Evolutionary conservation across 352 stramenopile genomes (phyloP).

Genomic region (Globisporangium splendens): DNA sequence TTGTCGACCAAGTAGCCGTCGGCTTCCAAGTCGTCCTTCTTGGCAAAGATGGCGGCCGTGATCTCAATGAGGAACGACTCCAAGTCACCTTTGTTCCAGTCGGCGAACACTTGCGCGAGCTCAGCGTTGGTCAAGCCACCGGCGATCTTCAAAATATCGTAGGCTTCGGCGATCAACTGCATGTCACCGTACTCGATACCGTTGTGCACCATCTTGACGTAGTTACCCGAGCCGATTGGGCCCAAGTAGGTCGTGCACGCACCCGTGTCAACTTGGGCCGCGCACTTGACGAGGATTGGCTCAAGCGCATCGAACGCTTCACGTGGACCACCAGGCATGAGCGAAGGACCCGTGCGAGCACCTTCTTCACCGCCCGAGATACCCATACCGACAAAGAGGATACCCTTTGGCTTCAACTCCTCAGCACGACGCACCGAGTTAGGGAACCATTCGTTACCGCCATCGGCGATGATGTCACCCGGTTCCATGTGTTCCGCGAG

Average conservation of each 20-base stretch:
- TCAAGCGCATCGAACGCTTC: conserved; percentile 96
- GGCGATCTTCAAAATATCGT: conserved; percentile 95
- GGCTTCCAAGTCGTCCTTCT: conserved; percentile 94
- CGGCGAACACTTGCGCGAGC: conserved; percentile 90
- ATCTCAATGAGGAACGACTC: conserved; percentile 99
- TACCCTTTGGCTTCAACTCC: conserved; percentile 93
- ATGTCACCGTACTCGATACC: conserved; percentile 99
- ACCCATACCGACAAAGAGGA: conserved; percentile 98
- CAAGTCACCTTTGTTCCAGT: conserved; percentile 98
- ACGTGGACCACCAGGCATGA: conserved; percentile 97
- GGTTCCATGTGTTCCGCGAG: conserved; percentile 87
- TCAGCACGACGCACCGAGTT: conserved; percentile 94
- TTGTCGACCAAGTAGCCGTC: conserved; percentile 92
- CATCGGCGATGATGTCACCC: conserved; percentile 98
- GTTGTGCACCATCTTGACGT: conserved; percentile 99
- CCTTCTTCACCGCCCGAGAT: conserved; percentile 98
- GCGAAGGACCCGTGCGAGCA: conserved; percentile 95
- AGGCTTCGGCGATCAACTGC: conserved; percentile 99
- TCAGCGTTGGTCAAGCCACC: conserved; percentile 90
- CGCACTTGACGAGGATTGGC: conserved; percentile 96
- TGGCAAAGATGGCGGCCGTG: conserved; percentile 95
- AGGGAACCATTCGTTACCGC: conserved; percentile 99
- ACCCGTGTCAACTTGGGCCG: conserved; percentile 93
- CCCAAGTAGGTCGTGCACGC: conserved; percentile 97
- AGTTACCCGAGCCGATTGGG: conserved; percentile 96